Evolutionary conservation across 2,329 filamentous ascomycete genomes (phyloP).

Genomic region (Botrytis paeoniae): DNA sequence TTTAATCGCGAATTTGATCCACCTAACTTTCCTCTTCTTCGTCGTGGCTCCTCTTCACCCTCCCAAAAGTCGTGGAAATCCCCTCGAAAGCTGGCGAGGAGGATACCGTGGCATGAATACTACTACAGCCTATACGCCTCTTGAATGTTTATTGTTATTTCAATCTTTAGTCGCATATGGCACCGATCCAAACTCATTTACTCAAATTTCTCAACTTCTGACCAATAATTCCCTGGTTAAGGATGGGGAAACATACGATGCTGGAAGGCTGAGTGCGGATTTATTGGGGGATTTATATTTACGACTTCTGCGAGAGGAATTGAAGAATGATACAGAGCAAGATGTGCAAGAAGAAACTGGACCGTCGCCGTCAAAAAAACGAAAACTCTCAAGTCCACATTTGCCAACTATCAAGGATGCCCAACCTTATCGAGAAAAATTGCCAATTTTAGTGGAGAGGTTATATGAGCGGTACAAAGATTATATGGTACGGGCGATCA

Average conservation of each 20-base stretch:
- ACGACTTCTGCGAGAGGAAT: conserved; percentile 71
- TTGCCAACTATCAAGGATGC: conserved; percentile 65
- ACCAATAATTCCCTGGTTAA: conserved; percentile 71
- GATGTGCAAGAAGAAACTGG: conserved; percentile 43
- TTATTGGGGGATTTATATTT: conserved; percentile 77
- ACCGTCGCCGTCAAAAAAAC: conserved; percentile 62
- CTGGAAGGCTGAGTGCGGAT: conserved; percentile 69
- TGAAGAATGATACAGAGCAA: conserved; percentile 47
- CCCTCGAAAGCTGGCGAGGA: conserved; percentile 56
- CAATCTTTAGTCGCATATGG: conserved; percentile 71
- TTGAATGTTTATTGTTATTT: conserved; percentile 84
- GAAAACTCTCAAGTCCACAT: conserved; percentile 67
- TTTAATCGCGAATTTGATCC: conserved; percentile 15
- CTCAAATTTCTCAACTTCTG: conserved; percentile 70
- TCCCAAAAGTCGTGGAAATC: conserved; percentile 51
- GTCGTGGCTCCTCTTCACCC: conserved; percentile 55
- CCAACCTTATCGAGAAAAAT: conserved; percentile 59
- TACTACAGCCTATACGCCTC: conserved; percentile 68
- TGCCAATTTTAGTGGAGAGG: conserved; percentile 68
- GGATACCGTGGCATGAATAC: conserved; percentile 55
- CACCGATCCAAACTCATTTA: conserved; percentile 61
- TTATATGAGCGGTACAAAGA: conserved; percentile 74
- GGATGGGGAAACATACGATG: conserved; percentile 68
- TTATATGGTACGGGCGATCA: conserved; percentile 65
- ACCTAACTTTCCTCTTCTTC: conserved; percentile 20